Conservation (phyloP, 306 rosid species). For the Hippophae tibetana region DNA sequence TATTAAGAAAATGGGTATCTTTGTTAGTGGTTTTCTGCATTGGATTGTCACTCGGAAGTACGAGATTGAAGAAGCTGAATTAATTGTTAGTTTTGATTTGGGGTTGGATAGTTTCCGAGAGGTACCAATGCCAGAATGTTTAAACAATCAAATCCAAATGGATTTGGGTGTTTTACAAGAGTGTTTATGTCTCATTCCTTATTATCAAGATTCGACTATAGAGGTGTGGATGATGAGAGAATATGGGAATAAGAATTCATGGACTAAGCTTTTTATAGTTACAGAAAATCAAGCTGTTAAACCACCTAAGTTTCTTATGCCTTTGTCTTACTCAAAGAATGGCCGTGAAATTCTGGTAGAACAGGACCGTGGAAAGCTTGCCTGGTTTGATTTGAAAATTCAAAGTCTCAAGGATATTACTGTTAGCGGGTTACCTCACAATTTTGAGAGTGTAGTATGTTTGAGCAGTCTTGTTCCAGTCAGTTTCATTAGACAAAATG, state of each 20-base stretch:
- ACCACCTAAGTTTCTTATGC: slow-evolving; percentile 33
- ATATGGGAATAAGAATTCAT: slow-evolving; percentile 39
- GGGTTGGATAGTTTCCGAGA: slow-evolving; percentile 26
- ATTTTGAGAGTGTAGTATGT: slow-evolving; percentile 38
- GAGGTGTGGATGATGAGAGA: slow-evolving; percentile 64
- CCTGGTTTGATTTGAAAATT: slow-evolving; percentile 38
- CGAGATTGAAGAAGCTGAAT: slow-evolving; percentile 22
- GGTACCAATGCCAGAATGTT: slow-evolving; percentile 50
- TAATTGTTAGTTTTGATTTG: slow-evolving; percentile 42
- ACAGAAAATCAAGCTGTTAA: slow-evolving; percentile 5
- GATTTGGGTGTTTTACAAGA: slow-evolving; percentile 39
- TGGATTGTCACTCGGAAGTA: slow-evolving; percentile 53
- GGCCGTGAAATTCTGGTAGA: slow-evolving; percentile 37
- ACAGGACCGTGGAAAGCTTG: slow-evolving; percentile 29
- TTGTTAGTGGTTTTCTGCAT: slow-evolving; percentile 34
- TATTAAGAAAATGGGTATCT: slow-evolving; percentile 44
- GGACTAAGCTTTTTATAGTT: slow-evolving; percentile 43
- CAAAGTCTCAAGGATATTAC: slow-evolving; percentile 12
- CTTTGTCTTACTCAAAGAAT: slow-evolving; percentile 38
- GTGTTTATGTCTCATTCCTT: slow-evolving; percentile 36
- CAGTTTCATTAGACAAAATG: slow-evolving; percentile 5
- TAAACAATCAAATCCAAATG: slow-evolving; percentile 20
- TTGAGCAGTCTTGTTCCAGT: slow-evolving; percentile 48
- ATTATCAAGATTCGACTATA: slow-evolving; percentile 10
- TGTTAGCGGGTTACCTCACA: slow-evolving; percentile 28